phyloP scores from a whole-genome alignment of 768 basidiomycete genomes.

The Pholiota microspora region DNA sequence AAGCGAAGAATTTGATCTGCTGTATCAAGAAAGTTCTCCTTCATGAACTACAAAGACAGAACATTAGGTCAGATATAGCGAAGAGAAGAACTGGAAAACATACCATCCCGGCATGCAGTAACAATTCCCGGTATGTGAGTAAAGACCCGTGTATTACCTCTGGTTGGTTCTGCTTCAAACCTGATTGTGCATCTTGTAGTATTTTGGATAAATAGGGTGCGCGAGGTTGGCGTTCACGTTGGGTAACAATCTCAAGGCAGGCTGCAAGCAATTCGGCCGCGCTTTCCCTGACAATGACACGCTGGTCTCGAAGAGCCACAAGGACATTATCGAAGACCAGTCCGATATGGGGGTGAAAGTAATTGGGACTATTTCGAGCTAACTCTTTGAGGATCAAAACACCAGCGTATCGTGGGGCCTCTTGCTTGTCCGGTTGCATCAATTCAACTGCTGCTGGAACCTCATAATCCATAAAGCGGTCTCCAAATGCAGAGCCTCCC shows the following conservation, averaged over 20 bases:
- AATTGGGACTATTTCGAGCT: slow-evolving; percentile 81
- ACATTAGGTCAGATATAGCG: not conserved
- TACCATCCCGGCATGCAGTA: slow-evolving; percentile 94
- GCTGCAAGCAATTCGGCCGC: slow-evolving; percentile 93
- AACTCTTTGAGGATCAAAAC: slow-evolving; percentile 94
- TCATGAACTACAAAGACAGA: slow-evolving; percentile 66
- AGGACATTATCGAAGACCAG: slow-evolving; percentile 93
- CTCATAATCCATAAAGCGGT: slow-evolving; percentile 87
- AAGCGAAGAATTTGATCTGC: slow-evolving; percentile 90
- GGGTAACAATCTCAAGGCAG: slow-evolving; percentile 83
- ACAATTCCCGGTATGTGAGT: slow-evolving; percentile 85
- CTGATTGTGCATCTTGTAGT: slow-evolving; percentile 83
- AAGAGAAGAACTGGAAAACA: slow-evolving; percentile 22
- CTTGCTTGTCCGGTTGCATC: slow-evolving; percentile 76
- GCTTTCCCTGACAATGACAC: slow-evolving; percentile 88
- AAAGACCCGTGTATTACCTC: slow-evolving; percentile 93
- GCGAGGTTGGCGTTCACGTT: slow-evolving; percentile 64
- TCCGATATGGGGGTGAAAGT: slow-evolving; percentile 86
- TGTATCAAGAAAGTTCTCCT: slow-evolving; percentile 79
- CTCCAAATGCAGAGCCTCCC: slow-evolving; percentile 81
- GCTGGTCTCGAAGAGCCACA: slow-evolving; percentile 82
- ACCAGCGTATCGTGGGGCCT: slow-evolving; percentile 87
- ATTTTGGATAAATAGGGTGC: slow-evolving; percentile 75
- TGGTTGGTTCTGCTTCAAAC: slow-evolving; percentile 75
- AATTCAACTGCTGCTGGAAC: slow-evolving; percentile 81